A percentile compares a stretch with the other conserved stretches of the same genome.
Conservation (phyloP, 495 filamentous ascomycete species). For the Patellaria atrata region DNA sequence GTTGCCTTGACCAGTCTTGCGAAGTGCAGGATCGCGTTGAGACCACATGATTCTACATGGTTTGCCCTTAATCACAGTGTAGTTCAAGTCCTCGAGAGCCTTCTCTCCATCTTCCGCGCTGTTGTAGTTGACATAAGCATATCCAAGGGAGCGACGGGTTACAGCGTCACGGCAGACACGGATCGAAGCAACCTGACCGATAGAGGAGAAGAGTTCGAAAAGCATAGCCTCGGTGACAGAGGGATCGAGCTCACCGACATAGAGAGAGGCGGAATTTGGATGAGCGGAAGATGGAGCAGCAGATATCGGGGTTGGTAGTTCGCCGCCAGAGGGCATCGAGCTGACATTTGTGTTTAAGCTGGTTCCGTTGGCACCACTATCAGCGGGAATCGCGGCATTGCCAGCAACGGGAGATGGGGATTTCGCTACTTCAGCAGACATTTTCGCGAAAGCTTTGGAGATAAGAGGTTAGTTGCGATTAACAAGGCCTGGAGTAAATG, state of each 20-base stretch:
- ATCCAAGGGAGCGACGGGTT: conserved; percentile 95
- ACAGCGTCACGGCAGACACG: conserved; percentile 99
- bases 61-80: conserved; percentile 96
- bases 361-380: conserved; percentile 46
- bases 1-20: conserved; percentile 98
- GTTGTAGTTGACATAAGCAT: conserved; percentile 99
- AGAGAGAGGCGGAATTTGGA: conserved; percentile 89
- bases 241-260: conserved; percentile 95
- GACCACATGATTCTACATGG: conserved; percentile 99
- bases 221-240: conserved; percentile 99
- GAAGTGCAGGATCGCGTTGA: conserved; percentile 94
- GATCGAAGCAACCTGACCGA: conserved; percentile 97
- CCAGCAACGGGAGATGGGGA: conserved; percentile 51
- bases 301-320: conserved; percentile 56
- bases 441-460: no score
- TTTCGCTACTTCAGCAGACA: conserved; percentile 48
- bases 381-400: conserved; percentile 41
- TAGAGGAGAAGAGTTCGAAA: conserved; percentile 99
- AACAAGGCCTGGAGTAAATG: no score
- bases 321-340: conserved; percentile 40
- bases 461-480: no score
- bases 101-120: conserved; percentile 91
- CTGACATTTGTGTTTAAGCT: conserved; percentile 51
- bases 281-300: conserved; percentile 55
- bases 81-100: conserved; percentile 97